Evolutionary conservation across 768 basidiomycete genomes (phyloP), one percentile per base, ranked within the genome.

Genomic region (Solioccasus polychromus): DNA sequence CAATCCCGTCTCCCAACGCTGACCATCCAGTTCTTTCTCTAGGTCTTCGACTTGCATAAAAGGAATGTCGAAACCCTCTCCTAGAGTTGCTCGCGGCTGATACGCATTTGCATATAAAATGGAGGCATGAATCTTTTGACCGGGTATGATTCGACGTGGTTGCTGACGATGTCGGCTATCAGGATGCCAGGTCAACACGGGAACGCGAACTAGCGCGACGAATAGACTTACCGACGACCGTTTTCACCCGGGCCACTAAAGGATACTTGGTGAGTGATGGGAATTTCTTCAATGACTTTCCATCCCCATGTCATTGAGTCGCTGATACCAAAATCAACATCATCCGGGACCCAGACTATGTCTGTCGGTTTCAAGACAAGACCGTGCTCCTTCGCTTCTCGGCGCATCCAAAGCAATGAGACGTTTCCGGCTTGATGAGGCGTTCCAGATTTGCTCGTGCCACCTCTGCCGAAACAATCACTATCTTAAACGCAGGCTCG

Each of bases 361-460:
- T 61, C 60, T 12, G 57, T 62, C 12, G 60, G 55, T 8, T 51
- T 39, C 35, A 69, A 50, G 3, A 39, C 45, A 2, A 69, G 58
- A 26, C 68, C 68, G 8, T 23, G 42, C 1, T 37, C 46, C 7
- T 40, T 11, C 1, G 68, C 68, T 44, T 69, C 65, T 15, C 51
- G 55, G 37, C 60, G 57, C 68, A 69, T 69, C 68, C 68, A 69
- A 8, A 63, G 18, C 2, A 67, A 39, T 1, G 67, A 58, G n/a
- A 43, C 54, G 11, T 59, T 62, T 14, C 60, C 60, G 0, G 60
- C 57, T 11, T 59, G 60, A 15, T 46, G 32, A 25, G 54, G 51
- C 9, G 24, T 47, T 19, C 57, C 59, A 0, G 60, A 54, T 26
- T 50, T 53, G 12, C 48, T 59, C 28, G 14, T 62, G 8, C 60